Conservation (phyloP, 495 filamentous ascomycete species). For the Geoglossum glabrum region DNA sequence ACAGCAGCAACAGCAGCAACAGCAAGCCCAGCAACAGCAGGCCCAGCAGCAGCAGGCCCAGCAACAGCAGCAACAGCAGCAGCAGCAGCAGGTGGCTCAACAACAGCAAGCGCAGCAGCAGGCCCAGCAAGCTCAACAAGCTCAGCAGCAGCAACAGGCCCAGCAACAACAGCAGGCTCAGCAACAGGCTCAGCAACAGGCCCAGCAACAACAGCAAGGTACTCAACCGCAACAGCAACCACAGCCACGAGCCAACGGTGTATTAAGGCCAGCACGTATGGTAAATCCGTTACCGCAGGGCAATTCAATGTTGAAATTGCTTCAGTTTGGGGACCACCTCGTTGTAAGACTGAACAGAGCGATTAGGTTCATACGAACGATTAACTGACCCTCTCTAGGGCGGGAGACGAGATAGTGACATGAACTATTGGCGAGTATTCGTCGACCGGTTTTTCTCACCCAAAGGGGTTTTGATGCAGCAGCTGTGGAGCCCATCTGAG, state of each 20-base stretch:
- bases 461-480: conserved; percentile 45
- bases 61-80: conserved; percentile 13
- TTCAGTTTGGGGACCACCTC: conserved; percentile 50
- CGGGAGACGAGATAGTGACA: conserved; percentile 34
- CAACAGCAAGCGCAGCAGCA: conserved; percentile 23
- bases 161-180: conserved; percentile 6
- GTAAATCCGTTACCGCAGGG: conserved; percentile 34
- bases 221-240: conserved; percentile 5
- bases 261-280: conserved; percentile 31
- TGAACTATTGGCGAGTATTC: conserved; percentile 53
- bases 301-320: conserved; percentile 37
- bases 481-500: conserved; percentile 30
- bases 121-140: conserved; percentile 17
- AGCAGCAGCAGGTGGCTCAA: conserved; percentile 22
- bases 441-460: conserved; percentile 58
- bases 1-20: conserved; percentile 22
- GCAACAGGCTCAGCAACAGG: conserved; percentile 9
- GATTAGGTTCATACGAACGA: conserved; percentile 5
- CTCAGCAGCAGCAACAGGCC: conserved; percentile 10
- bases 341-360: conserved; percentile 23
- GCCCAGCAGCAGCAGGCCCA: conserved; percentile 10
- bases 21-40: conserved; percentile 23
- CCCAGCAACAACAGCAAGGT: conserved; percentile 2
- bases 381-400: conserved; percentile 23
- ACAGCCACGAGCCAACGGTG: conserved; percentile 11